Conservation (phyloP, 1,284 basidiomycete genomes). For the Sporisorium iseilematis-ciliati region DNA sequence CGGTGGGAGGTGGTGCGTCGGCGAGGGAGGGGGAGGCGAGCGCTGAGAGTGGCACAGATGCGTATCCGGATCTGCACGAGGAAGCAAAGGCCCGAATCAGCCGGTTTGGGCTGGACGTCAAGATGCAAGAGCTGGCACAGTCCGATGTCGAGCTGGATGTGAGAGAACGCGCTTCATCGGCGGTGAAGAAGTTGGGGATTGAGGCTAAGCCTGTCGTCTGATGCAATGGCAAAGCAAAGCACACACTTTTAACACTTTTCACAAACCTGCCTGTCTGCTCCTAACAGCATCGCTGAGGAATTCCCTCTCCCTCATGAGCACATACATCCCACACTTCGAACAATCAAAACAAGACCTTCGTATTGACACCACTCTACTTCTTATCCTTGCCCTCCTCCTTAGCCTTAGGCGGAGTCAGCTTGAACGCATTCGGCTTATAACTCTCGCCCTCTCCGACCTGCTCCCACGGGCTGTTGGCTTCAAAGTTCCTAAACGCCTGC, state of each 20-base stretch:
- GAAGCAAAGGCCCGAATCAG: slow-evolving; percentile 38
- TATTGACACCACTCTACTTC: slow-evolving; percentile 41
- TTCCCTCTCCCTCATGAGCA: too few relatives aligned
- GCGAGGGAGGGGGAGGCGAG: background rate
- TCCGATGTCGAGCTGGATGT: slow-evolving; percentile 47
- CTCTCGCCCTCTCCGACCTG: slow-evolving; percentile 88
- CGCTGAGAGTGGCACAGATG: background rate
- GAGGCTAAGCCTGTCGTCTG: slow-evolving; percentile 9
- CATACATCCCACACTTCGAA: too few relatives aligned
- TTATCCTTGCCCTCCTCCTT: slow-evolving; percentile 69
- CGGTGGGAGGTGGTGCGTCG: background rate
- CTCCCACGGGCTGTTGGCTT: slow-evolving; percentile 86
- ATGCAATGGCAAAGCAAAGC: background rate
- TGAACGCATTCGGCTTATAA: slow-evolving; percentile 74
- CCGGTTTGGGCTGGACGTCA: slow-evolving; percentile 39
- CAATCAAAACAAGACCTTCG: background rate
- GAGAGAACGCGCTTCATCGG: slow-evolving; percentile 41
- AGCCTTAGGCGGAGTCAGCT: slow-evolving; percentile 71
- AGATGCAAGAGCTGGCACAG: slow-evolving; percentile 35
- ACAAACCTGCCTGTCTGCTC: background rate
- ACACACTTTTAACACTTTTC: background rate
- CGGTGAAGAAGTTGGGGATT: slow-evolving; percentile 35
- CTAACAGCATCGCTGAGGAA: background rate
- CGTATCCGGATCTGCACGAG: slow-evolving; percentile 11
- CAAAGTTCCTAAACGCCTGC: slow-evolving; percentile 98